A percentile compares a stretch with the other conserved stretches of the same genome.
These are phyloP conservation scores for Aspergillus biplanus DNA, from an alignment of 495 filamentous ascomycete genomes.

Conservation along the genomic window DNA sequence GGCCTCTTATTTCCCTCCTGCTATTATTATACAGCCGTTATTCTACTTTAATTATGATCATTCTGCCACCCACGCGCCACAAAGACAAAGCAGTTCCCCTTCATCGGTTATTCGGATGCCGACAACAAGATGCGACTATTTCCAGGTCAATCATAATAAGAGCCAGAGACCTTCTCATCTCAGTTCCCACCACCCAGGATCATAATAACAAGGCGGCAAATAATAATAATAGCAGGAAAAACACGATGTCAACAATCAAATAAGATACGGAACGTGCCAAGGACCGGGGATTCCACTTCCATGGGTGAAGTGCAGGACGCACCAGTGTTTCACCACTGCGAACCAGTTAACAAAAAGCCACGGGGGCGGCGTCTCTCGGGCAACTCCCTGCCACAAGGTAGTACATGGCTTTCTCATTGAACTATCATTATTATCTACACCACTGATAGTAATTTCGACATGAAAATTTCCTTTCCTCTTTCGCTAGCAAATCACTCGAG, in stretches of 20 bases:
- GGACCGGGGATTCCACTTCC: constrained; percentile 28
- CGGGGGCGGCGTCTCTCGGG: constrained; percentile 35
- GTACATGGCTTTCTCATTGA: neutral
- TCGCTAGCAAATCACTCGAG: too few species aligned
- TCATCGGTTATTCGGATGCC: constrained; percentile 16
- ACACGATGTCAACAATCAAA: neutral
- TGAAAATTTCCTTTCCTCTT: too few species aligned
- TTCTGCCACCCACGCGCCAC: neutral
- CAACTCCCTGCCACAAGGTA: constrained; percentile 28
- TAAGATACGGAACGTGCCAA: constrained; percentile 3
- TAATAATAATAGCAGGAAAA: neutral
- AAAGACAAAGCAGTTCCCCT: neutral
- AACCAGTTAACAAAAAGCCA: constrained; percentile 5
- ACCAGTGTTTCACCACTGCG: constrained; percentile 48
- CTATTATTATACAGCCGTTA: neutral
- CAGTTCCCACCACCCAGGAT: neutral
- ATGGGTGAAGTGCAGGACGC: constrained; percentile 31
- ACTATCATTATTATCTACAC: neutral
- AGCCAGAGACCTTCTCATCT: neutral
- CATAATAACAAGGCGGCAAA: neutral
- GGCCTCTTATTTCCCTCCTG: neutral
- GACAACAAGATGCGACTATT: neutral
- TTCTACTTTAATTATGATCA: neutral
- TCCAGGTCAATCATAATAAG: constrained; percentile 15
- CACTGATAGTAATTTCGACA: too few species aligned